Conservation (phyloP, 441 rosid genomes). For the Syzygium malaccense region DNA sequence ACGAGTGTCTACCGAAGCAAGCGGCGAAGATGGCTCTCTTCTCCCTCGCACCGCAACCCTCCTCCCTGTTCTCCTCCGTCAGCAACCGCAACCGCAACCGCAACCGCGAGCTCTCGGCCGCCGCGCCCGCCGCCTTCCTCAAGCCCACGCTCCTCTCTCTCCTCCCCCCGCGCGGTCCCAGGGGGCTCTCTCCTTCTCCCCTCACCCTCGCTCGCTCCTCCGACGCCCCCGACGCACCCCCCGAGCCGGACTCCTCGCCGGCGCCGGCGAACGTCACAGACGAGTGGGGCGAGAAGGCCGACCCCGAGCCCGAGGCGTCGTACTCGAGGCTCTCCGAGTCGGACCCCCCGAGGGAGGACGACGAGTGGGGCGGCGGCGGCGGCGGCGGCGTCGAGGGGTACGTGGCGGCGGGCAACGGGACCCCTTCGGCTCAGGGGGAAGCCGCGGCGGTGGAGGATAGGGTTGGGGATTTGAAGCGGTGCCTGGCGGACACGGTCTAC, state of each 20-base stretch:
- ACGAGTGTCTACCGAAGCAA: background rate
- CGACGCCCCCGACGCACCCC: background rate
- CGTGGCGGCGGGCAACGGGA: constrained; percentile 27
- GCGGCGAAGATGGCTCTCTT: constrained; percentile 34
- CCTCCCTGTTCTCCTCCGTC: constrained; percentile 20
- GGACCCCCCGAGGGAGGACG: constrained; percentile 78
- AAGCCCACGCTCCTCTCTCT: background rate
- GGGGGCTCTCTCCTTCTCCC: background rate
- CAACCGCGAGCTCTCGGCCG: background rate
- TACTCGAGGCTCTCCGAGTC: constrained; percentile 28
- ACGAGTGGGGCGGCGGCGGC: constrained; percentile 71
- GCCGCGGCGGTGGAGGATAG: constrained; percentile 3
- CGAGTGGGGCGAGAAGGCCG: constrained; percentile 79
- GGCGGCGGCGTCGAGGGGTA: constrained; percentile 2
- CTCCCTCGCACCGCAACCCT: constrained; percentile 23
- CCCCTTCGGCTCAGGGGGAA: constrained; percentile 1
- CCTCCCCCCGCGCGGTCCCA: background rate
- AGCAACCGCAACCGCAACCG: background rate
- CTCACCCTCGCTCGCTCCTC: constrained; percentile 12
- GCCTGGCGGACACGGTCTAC: constrained; percentile 73
- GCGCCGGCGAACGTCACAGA: constrained; percentile 31
- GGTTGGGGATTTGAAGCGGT: constrained; percentile 59
- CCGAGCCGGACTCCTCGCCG: constrained; percentile 9
- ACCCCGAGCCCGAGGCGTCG: constrained; percentile 11
- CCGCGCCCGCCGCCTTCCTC: background rate